Base-by-base conservation (phyloP, 2,329 filamentous ascomycete species). In the Clarireedia hainanense region DNA sequence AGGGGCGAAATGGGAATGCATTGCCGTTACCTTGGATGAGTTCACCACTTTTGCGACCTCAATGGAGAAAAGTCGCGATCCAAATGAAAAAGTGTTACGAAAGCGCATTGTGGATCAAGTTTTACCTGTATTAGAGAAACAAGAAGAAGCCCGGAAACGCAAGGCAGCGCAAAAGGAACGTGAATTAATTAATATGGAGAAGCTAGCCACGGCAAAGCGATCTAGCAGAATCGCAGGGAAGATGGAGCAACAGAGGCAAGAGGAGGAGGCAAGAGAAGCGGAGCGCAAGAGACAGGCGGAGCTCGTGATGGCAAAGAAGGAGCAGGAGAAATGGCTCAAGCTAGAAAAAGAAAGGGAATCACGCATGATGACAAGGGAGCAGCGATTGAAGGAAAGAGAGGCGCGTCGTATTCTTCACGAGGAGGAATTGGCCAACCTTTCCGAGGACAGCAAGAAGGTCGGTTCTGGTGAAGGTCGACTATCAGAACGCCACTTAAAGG, bases 121-220 rank as follows among this genome's bases (percentile, higher is more conserved):
- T 0, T 68, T 97, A 3, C 94, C 94, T 0, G 81, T 95, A 39
- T 80, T 99, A 14, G 86, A 95, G 70, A 88, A 88, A 65, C 84
- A 88, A 62, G 83, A 86, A 63, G 80, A 91, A 64, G 80, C 84
- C 30, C 84, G 85, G 58, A 91, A 92, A 70, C 74, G 83, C 73
- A 79, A 89, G 75, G 76, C 86, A 50, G 65, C 75, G 3, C 80
- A 84, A 59, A 77, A 86, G 64, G 83, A 95, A 68, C 89, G 85
- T 60, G 92, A 97, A 65, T 72, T 95, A 23, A 76, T 90, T 52
- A 90, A 84, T 63, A 72, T 95, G 61, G 86, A 92, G 64, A 92
- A 94, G 69, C 80, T 97, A 73, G 90, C 90, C n/a, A 89, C 86
- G 56, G 92, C 94, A 4, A 99, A 99, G 73, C 80, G 94, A 60